Evolutionary conservation across 208 protist species (phyloP), one percentile per base, ranked within the genome.

Genomic region (Strigomonas galati): DNA sequence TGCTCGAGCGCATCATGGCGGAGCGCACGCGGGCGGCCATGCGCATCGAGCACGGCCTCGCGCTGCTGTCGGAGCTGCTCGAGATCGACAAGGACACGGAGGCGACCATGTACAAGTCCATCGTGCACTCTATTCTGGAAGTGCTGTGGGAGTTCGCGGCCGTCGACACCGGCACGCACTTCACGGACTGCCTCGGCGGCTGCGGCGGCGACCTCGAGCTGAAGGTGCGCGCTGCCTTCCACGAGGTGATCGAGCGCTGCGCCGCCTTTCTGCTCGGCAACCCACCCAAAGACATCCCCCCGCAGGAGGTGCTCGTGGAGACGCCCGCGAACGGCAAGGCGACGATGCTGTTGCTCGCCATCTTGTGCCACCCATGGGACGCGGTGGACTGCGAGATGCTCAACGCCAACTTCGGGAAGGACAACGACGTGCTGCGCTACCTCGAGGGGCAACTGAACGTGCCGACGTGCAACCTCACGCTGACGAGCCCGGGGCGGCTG

Each of bases 361-460:
- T 95, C 37, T 65, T 93, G 55, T 95, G 86, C 67, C 78, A 89
- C 46, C 86, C 89, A 31, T 95, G 84, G 83, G 89, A 95, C 49
- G 74, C 76, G 21, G 69, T 82, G 15, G 89, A 95, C 65, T 88
- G 86, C 52, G 89, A 92, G 26, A 60, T 89, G 26, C 84, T 93
- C 66, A 80, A 64, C 37, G 63, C 37, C 31, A 81, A 63, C 55
- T 62, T 74, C 35, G 68, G 61, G 30, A 74, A 67, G 55, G 82
- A 84, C 26, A 56, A 70, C 30, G 75, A 84, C 60, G 62, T 92
- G 54, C 73, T 93, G 15, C 69, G 51, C 40, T 74, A 81, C 53
- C 54, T 95, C 46, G 78, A 84, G 59, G 69, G 76, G 23, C 78
- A 85, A 65, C 84, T 90, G 69, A 76, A 74, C 61, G 63, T 87